Evolutionary conservation across 2,329 filamentous ascomycete genomes (phyloP).

Genomic region (Bipolaris gigantea): DNA sequence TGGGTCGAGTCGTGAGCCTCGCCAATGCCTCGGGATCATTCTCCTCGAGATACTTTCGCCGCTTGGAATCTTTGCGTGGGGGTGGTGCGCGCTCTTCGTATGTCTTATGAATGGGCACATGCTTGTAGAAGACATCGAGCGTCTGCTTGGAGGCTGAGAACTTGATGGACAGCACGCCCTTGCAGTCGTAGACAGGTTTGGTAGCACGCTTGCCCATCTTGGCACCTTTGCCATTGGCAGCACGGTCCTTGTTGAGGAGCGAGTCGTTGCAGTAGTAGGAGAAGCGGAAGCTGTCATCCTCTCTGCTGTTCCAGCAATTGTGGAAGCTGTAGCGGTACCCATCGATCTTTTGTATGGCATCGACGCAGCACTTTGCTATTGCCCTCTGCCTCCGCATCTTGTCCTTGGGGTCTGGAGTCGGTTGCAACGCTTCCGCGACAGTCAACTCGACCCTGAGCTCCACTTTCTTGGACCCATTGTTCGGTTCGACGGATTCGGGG

Average conservation of each 20-base stretch:
- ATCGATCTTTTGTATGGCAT: slow-evolving; percentile 49
- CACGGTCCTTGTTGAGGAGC: slow-evolving; percentile 54
- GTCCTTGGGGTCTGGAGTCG: slow-evolving; percentile 42
- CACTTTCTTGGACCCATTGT: slow-evolving; percentile 18
- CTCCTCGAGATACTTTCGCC: slow-evolving; percentile 41
- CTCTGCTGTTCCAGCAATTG: slow-evolving; percentile 53
- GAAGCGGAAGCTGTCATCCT: slow-evolving; percentile 52
- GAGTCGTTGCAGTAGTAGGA: slow-evolving; percentile 56
- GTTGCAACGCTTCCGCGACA: slow-evolving; percentile 41
- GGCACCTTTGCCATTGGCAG: slow-evolving; percentile 49
- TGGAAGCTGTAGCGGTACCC: slow-evolving; percentile 55
- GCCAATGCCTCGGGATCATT: slow-evolving; percentile 40
- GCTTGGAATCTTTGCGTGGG: slow-evolving; percentile 46
- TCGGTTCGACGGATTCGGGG: slow-evolving; percentile 10
- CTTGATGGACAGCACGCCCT: slow-evolving; percentile 52
- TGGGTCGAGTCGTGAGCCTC: slow-evolving; percentile 30
- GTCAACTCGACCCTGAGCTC: slow-evolving; percentile 37
- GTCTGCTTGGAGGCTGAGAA: slow-evolving; percentile 49
- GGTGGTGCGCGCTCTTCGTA: slow-evolving; percentile 50
- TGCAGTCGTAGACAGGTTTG: slow-evolving; percentile 55
- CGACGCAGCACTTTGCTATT: slow-evolving; percentile 51
- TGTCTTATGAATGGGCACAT: slow-evolving; percentile 51
- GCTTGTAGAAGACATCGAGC: slow-evolving; percentile 52
- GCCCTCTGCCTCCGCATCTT: slow-evolving; percentile 52
- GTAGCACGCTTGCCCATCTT: slow-evolving; percentile 44